Base-by-base conservation (phyloP, 208 protist genomes). In the Crithidia brevicula region DNA sequence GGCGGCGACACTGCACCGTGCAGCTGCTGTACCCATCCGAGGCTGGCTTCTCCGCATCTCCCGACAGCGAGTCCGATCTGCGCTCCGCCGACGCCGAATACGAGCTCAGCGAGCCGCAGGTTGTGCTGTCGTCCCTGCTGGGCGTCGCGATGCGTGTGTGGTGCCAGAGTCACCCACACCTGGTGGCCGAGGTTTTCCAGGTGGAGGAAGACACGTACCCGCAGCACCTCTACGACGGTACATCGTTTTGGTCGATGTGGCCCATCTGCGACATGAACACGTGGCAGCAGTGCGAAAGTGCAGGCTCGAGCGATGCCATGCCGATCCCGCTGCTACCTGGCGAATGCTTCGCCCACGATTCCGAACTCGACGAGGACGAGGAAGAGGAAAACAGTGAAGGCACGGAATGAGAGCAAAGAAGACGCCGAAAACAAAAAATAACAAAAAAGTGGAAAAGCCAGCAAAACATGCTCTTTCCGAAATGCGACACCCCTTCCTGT, bases 141-240 rank as follows among this genome's bases (percentile, higher is more conserved):
- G 74, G 74, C 1, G 53, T 74, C 3, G 70, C 79, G 49, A 74
- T 80, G 74, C 69, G 66, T 10, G 70, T 80, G 33, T 74, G 67
- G 68, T 56, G 67, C 34, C 54, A 58, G 45, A 38, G 13, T 7
- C 62, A 80, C 64, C 68, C 68, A 18, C 73, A 79, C 65, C 31
- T 77, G 10, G 69, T 80, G 27, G 70, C 70, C 6, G 42, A 72
- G 42, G 74, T 85, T 30, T 45, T 72, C 57, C 45, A 67, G 38
- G 27, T 72, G 23, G 51, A 71, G 45, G 74, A 72, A 15, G 68
- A 64, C 47, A 58, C 50, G 13, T 53, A 59, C n/a, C 62, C 74
- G 16, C 27, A 36, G 52, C 59, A 57, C 36, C 22, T 78, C 33
- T 61, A 72, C 40, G 67, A 77, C 45, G 69, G 74, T 15, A 8